Evolutionary conservation across 208 protist genomes (phyloP).

Genomic region (Angomonas deanei): DNA sequence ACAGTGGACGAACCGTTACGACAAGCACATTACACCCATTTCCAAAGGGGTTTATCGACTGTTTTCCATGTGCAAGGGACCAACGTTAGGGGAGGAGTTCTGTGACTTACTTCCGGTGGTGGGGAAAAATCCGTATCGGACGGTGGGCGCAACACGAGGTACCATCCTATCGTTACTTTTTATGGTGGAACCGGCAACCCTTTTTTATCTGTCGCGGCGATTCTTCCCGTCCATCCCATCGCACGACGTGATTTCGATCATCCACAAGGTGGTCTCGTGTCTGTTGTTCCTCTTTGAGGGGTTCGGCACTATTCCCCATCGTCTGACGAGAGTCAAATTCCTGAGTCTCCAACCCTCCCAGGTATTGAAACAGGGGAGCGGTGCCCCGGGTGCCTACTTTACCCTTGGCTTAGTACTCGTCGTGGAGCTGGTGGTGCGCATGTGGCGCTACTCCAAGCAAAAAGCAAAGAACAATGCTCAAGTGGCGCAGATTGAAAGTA

Average conservation of each 20-base stretch:
- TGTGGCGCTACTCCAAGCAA: constrained; percentile 52
- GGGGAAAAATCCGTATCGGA: constrained; percentile 24
- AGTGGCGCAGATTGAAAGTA: constrained; percentile 10
- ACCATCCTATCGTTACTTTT: constrained; percentile 55
- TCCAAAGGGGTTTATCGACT: constrained; percentile 63
- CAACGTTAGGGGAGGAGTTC: constrained; percentile 86
- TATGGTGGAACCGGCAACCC: constrained; percentile 36
- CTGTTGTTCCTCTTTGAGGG: constrained; percentile 77
- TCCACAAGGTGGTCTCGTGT: constrained; percentile 39
- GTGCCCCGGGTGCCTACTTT: constrained; percentile 59
- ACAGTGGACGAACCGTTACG: constrained; percentile 72
- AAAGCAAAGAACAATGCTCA: constrained; percentile 4
- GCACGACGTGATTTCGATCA: constrained; percentile 55
- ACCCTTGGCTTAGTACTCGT: constrained; percentile 58
- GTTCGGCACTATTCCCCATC: constrained; percentile 71
- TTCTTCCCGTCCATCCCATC: constrained; percentile 54
- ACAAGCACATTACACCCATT: constrained; percentile 43
- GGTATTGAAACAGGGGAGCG: constrained; percentile 39
- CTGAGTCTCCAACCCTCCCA: constrained; percentile 67
- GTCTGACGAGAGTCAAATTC: constrained; percentile 49
- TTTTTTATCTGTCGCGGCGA: constrained; percentile 41
- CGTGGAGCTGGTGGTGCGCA: constrained; percentile 70
- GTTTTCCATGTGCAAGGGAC: constrained; percentile 55
- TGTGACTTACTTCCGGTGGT: constrained; percentile 75
- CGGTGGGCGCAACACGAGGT: constrained; percentile 40